Evolutionary conservation across 768 basidiomycete genomes (phyloP), one percentile per base, ranked within the genome.

Genomic region (Mycena belliarum): DNA sequence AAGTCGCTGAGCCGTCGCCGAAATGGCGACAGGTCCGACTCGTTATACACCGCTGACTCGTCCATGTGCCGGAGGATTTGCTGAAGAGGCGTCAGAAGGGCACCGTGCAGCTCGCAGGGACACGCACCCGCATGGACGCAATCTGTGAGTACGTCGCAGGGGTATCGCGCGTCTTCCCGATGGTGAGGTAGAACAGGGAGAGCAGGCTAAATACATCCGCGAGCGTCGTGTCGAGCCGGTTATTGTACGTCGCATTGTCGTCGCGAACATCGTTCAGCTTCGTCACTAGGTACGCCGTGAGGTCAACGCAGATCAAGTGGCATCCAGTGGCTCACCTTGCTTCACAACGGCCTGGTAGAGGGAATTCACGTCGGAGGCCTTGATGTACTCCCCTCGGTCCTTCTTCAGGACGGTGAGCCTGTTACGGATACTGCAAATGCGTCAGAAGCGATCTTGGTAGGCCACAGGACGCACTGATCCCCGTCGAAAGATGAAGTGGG

Each of bases 111-210:
- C 40, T 35, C 60, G 57, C n/a, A 49, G 51, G 50, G 42, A 55
- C 50, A 87, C 94, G 82, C 68, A 98, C 95, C 74, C 91, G 79
- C 89, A 99, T 97, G 58, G 89, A 94, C 37, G 94, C 93, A 61
- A 98, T 87, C 68, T 98, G 97, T 61, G 92, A 93, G 72, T 97
- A 99, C 0, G 91, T 93, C 24, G 95, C 96, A 0, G 96, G 95
- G 11, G 89, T 88, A 72, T 98, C 95, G 63, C 88, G 86, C 38
- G 93, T 95, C 77, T 95, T 95, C 41, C 97, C 97, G 60, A 99
- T 95, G 35, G 95, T 97, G 66, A 99, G 86, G 79, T 95, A 99
- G 82, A 97, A 98, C 63, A 99, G 83, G 15, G 94, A 96, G 42
- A 99, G 83, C 47, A 99, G 82, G 68, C 85, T 88, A 76, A 98